Base-by-base conservation (phyloP, 2,329 filamentous ascomycete species). In the Talaromyces sp. region DNA sequence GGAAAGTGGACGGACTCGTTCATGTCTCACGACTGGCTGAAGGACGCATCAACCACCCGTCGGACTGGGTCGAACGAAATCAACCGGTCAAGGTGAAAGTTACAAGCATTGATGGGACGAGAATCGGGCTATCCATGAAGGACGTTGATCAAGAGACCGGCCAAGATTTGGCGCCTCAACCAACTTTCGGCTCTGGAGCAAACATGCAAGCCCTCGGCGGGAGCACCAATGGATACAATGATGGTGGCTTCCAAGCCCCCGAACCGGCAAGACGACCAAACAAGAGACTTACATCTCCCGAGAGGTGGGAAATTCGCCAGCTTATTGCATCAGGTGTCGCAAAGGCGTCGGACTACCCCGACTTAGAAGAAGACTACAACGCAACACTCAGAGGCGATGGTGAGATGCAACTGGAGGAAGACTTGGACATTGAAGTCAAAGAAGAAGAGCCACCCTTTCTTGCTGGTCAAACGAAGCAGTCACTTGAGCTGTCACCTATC, bases 371-470 rank as follows among this genome's bases (percentile, higher is more conserved):
- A 66, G 92, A 97, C 60, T 96, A 96, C 72, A 88, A 96, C 64
- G 89, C 90, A 17, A 92, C 91, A 0, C 79, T 97, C 27, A 89
- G 88, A 27, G 93, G 92, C 17, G 91, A 96, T 65, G 90, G 88
- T 17, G 88, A 90, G 57, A 88, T 97, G 74, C 92, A 97, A 71
- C 83, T 97, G 64, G 94, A 99, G 72, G 91, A 97, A 74, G 94
- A 99, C 70, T 86, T 99, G 4, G 94, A 99, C 68, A 99, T 99
- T 64, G 94, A 99, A 74, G 90, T 99, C 31, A 85, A 88, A 66
- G 94, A 99, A 63, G 94, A 99, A 68, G 94, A 99, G 69, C 95
- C 94, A 0, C 94, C 94, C 0, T 99, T 99, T 80, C 76, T 99
- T 64, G 90, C 91, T 17, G 94, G 94, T 4, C 95, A 99, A 74